A percentile compares a stretch with the other conserved stretches of the same genome.
Conservation (phyloP, 2,329 filamentous ascomycete genomes). For the Diaporthe capsici region DNA sequence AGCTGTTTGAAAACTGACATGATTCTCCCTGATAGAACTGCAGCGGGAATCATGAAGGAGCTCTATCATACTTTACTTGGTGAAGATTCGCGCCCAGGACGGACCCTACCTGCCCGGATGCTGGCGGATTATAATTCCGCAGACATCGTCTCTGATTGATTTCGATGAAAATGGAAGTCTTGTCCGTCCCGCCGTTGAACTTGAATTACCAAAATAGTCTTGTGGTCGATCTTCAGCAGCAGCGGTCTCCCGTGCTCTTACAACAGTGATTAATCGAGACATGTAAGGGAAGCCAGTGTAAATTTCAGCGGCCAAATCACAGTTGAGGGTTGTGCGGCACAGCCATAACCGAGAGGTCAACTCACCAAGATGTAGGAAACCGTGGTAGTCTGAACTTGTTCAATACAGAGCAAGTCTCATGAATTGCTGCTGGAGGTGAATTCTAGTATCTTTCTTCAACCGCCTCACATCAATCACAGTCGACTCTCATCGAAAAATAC, state of each 20-base stretch:
- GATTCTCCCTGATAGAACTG: background rate
- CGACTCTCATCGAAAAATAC: background rate
- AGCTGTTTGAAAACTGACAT: constrained; percentile 24
- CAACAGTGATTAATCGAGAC: background rate
- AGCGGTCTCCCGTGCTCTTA: background rate
- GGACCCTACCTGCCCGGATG: background rate
- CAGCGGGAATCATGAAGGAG: background rate
- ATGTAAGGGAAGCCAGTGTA: background rate
- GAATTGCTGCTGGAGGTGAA: too few relatives aligned
- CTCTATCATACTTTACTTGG: background rate
- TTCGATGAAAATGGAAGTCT: background rate
- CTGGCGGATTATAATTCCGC: background rate
- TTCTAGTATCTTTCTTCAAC: background rate
- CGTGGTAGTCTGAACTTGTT: background rate
- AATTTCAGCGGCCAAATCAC: too few relatives aligned
- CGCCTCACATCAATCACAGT: too few relatives aligned
- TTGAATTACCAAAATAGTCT: background rate
- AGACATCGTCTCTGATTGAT: too few relatives aligned
- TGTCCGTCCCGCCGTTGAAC: background rate
- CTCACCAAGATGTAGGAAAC: background rate
- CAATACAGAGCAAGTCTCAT: background rate
- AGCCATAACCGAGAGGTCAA: background rate
- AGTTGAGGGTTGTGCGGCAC: too few relatives aligned
- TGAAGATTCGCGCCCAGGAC: background rate
- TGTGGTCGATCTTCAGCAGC: background rate